Base-by-base conservation (phyloP, 306 rosid genomes). In the Coriaria nepalensis region DNA sequence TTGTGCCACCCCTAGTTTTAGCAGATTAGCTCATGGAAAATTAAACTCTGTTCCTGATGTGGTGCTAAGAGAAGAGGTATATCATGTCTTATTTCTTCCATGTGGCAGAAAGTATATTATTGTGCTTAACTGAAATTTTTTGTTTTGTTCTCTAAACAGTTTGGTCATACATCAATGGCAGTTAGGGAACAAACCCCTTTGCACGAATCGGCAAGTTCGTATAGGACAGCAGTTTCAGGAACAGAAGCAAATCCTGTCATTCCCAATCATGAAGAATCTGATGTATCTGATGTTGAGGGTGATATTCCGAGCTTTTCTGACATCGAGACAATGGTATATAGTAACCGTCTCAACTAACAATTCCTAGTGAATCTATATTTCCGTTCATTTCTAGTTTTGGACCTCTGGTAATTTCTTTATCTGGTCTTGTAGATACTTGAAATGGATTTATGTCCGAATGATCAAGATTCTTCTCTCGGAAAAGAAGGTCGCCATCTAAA, bases 401-500 rank as follows among this genome's bases (percentile, higher is more conserved):
- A 45, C 38, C 50, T 64, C 43, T 55, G 56, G 50, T 50, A 57
- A 60, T 40, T 57, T 53, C 4, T 55, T 50, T 52, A 11, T 63
- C 47, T 50, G 36, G 38, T 57, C n/a, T 66, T 66, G 43, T 78
- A 86, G 96, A 82, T 86, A 72, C 90, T 86, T 47, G 83, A 70
- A 61, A 86, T 82, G 96, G 96, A 86, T 71, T 77, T 86, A 60
- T 61, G 58, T 66, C 86, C 96, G 37, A 43, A 33, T 33, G 83
- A 74, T 61, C 69, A 77, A 56, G 90, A 82, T 38, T 32, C 67
- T 37, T 38, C 47, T 60, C 50, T 73, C 60, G 66, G 49, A 35
- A 64, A 58, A 60, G 81, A 73, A 82, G 96, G 96, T 86, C 78
- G 73, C 46, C 53, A 39, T 61, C 61, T 65, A 10, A 49, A 9